Conservation (phyloP, 208 protist species). For the Acanthamoeba sp. region DNA sequence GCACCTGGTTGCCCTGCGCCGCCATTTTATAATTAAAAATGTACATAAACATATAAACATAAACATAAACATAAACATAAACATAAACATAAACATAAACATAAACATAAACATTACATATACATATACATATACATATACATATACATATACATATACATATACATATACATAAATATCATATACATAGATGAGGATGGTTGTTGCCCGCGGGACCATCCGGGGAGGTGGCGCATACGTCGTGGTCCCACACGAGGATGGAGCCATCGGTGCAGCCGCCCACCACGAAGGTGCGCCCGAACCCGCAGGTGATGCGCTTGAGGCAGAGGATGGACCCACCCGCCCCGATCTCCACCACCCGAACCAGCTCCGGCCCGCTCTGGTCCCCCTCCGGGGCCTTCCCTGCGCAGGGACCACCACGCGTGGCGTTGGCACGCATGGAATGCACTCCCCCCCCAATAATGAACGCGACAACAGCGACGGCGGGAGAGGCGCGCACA, state of each 20-base stretch:
- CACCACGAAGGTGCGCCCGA: not conserved
- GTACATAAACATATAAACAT: too few species aligned
- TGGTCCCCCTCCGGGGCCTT: not conserved
- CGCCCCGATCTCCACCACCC: not conserved
- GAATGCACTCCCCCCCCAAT: too few species aligned
- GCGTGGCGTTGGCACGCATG: not conserved
- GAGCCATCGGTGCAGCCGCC: conserved; percentile 12
- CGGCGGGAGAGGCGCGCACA: too few species aligned
- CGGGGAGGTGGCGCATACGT: not conserved
- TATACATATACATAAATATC: not conserved
- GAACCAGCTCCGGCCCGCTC: not conserved
- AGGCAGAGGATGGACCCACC: conserved; percentile 2
- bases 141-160: too few species aligned
- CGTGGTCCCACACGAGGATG: not conserved
- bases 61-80: not conserved
- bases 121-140: not conserved
- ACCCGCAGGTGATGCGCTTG: not conserved
- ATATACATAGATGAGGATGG: not conserved
- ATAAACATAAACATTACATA: not conserved
- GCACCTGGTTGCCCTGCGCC: conserved; percentile 16
- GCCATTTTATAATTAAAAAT: too few species aligned
- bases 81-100: not conserved
- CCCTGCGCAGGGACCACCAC: not conserved
- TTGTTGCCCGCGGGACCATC: not conserved
- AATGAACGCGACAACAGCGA: too few species aligned